Percentiles rank a stretch among this genome's conserved stretches.
Conservation (phyloP, 2,329 filamentous ascomycete species). For the Clarireedia hainanense region DNA sequence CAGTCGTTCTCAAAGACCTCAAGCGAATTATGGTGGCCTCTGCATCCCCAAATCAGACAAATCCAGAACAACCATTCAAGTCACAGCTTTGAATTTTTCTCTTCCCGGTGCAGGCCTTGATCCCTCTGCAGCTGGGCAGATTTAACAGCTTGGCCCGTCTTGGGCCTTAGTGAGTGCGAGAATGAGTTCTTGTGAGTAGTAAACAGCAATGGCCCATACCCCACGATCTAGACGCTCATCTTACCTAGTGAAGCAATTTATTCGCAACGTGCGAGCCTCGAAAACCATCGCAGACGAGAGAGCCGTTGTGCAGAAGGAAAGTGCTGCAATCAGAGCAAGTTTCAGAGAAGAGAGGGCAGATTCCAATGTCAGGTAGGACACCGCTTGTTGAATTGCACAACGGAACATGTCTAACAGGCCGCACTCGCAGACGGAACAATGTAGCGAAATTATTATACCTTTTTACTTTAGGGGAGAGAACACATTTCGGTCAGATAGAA, state of each 20-base stretch:
- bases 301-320: conserved; percentile 98
- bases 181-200: conserved; percentile 30
- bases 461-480: conserved; percentile 93
- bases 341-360: conserved; percentile 96
- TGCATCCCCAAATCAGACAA: conserved; percentile 6
- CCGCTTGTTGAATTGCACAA: conserved; percentile 1
- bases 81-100: background rate
- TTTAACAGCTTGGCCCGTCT: conserved; percentile 24
- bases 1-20: conserved; percentile 1
- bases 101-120: background rate
- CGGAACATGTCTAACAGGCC: conserved; percentile 1
- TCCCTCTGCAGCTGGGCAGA: conserved; percentile 13
- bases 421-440: conserved; percentile 74
- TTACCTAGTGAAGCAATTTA: conserved; percentile 90
- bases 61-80: background rate
- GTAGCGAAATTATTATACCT: conserved; percentile 97
- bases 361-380: conserved; percentile 72
- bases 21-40: conserved; percentile 11
- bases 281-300: conserved; percentile 99
- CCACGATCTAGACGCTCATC: conserved; percentile 16
- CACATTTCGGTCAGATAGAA: conserved; percentile 98
- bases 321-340: conserved; percentile 91
- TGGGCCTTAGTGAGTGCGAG: conserved; percentile 24
- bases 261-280: conserved; percentile 94
- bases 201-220: conserved; percentile 12